phyloP scores from a whole-genome alignment of 257 asterid genomes.

The Solanum pinnatisectum region DNA sequence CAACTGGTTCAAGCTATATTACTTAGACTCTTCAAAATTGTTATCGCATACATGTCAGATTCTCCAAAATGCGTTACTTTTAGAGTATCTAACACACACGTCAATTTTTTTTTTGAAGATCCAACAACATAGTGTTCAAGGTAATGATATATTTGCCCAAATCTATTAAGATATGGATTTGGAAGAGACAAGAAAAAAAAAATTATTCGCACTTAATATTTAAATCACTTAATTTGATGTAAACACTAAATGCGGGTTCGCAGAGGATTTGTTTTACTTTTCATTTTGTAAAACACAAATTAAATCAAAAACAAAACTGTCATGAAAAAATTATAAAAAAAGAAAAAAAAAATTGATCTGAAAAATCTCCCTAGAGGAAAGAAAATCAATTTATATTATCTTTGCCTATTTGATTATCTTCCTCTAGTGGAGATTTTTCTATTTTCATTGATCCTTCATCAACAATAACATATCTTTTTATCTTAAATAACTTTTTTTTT shows the following conservation, averaged over 20 bases:
- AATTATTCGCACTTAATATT: background rate
- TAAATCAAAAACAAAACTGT: background rate
- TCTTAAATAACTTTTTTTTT: background rate
- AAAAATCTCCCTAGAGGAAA: background rate
- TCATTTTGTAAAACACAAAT: background rate
- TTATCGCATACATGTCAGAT: accelerated
- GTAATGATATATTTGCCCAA: background rate
- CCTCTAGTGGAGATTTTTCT: background rate
- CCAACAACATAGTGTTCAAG: background rate
- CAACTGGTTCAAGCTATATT: background rate
- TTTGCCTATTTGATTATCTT: background rate
- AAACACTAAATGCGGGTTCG: background rate
- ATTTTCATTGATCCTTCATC: background rate
- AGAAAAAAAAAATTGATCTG: background rate
- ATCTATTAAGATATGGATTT: background rate
- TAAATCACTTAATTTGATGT: background rate
- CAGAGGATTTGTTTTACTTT: background rate
- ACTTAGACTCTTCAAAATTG: background rate
- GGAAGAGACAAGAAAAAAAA: background rate
- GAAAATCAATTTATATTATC: background rate
- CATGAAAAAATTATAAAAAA: background rate
- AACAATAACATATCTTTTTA: background rate
- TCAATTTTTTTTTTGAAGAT: background rate
- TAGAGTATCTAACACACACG: background rate
- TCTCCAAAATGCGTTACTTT: background rate